Evolutionary conservation across 2,329 filamentous ascomycete genomes (phyloP), one percentile per base, ranked within the genome.

Genomic region (Exophiala sideris): DNA sequence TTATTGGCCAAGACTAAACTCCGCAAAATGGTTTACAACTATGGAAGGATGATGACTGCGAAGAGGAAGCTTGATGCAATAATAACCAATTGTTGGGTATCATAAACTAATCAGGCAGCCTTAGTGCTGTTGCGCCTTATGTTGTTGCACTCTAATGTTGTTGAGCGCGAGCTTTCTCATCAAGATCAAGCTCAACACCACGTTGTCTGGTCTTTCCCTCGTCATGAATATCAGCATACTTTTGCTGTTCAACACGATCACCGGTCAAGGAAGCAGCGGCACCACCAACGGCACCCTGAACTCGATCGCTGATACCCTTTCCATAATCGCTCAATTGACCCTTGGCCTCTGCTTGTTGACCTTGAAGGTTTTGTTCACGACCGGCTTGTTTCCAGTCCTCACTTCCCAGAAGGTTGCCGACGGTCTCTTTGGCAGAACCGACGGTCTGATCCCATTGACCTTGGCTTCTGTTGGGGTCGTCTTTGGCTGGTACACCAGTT

Each of bases 401-500:
- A 60, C 82, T 84, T 56, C 91, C 92, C 21, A 92, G 62, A 4
- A 92, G 64, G 14, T 85, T 85, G 54, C 92, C 92, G 1, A 94
- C 60, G 3, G 85, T 77, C 70, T 96, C 89, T 77, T 96, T 96
- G 40, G 85, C 85, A 1, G 87, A 82, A 48, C 91, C 92, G n/a
- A 91, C 67, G 4, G 90, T 95, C 75, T 96, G 91, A 76, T 96
- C 89, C 85, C 59, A 95, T 14, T 80, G 79, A 40, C 92, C 91
- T 14, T 82, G 69, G 18, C 79, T 75, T 61, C 91, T 88, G 69
- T 92, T 78, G 9, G 85, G 77, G 71, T 89, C 78, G 71, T 96
- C 89, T 62, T 82, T 79, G 58, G 85, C 80, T 45, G 88, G 76
- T 34, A 84, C 86, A 45, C 89, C 89, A 0, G 83, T 81, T 47